Evolutionary conservation across 306 rosid genomes (phyloP).

Genomic region (Lathyrus tuberosus): DNA sequence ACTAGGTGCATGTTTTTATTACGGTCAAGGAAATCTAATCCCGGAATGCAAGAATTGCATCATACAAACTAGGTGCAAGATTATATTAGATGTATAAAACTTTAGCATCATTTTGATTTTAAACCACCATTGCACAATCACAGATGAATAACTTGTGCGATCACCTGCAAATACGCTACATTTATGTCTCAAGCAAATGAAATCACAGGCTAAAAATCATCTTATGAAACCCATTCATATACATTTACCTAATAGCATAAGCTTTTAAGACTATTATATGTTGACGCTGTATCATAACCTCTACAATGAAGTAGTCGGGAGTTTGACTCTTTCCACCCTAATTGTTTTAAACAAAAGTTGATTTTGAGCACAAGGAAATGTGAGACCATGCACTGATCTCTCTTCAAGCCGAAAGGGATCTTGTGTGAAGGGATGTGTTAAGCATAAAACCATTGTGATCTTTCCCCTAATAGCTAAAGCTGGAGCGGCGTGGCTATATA

Average conservation of each 20-base stretch:
- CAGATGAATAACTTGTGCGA: conserved; percentile 5
- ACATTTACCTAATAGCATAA: neutral
- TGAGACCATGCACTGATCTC: neutral
- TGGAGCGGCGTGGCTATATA: too few relatives aligned
- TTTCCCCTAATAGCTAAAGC: too few relatives aligned
- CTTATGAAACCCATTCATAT: neutral
- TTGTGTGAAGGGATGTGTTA: neutral
- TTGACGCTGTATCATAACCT: neutral
- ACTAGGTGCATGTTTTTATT: too few relatives aligned
- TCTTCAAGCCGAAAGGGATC: neutral
- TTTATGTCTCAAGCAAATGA: conserved; percentile 34
- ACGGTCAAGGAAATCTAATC: conserved; percentile 12
- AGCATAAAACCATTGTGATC: too few relatives aligned
- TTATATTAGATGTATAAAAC: conserved; percentile 6
- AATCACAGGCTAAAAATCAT: neutral
- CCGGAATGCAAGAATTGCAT: neutral
- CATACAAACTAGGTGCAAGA: conserved; percentile 2
- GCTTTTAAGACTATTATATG: conserved; percentile 9
- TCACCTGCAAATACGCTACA: neutral
- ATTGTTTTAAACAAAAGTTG: neutral
- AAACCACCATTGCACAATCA: neutral
- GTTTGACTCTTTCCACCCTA: neutral
- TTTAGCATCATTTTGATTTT: conserved; percentile 17
- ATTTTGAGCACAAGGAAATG: too few relatives aligned
- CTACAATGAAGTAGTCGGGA: conserved; percentile 4